Evolutionary conservation across 1,284 basidiomycete species (phyloP), one percentile per base, ranked within the genome.

Genomic region (Malassezia slooffiae): DNA sequence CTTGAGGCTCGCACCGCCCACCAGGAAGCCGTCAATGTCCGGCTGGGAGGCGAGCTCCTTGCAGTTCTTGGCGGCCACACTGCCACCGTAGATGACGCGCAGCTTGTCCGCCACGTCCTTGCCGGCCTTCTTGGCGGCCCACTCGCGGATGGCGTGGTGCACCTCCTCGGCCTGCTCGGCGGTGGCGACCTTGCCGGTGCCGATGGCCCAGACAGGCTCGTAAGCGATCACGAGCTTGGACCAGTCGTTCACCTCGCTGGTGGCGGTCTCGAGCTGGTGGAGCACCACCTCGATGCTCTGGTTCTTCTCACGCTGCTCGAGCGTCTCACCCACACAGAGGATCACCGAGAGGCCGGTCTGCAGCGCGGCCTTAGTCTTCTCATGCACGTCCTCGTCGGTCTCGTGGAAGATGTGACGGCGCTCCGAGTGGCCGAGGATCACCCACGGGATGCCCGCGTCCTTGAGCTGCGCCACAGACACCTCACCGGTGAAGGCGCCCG

Each of bases 11-110:
- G 93, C 91, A 22, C 91, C 91, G 30, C 93, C 93, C 28, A 97
- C 93, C 55, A 97, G 80, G 82, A 96, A 96, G n/a, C 91, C 91
- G 71, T 96, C 90, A 47, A 97, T 83, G 71, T 96, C 90, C 9
- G 75, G 74, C 67, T 85, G 82, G 34, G 47, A 41, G 16, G 13
- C 42, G 37, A 62, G 54, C 70, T 95, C 87, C 62, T 78, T 78
- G 75, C 79, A 83, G 75, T 95, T 96, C 59, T 77, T 78, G 29
- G 79, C 88, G 43, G 78, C 86, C 49, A 97, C 93, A 53, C 82
- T 85, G 30, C 93, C 91, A 41, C 91, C 93, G 71, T 97, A 97
- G 72, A 97, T 88, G 71, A 96, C 82, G 54, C 89, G 79, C 26
- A 81, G 83, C 29, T 71, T 71, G 54, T 80, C 79, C n/a, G 86